Evolutionary conservation across 805 yeast genomes (phyloP), one percentile per base, ranked within the genome.

Genomic region (Candida silvatica): DNA sequence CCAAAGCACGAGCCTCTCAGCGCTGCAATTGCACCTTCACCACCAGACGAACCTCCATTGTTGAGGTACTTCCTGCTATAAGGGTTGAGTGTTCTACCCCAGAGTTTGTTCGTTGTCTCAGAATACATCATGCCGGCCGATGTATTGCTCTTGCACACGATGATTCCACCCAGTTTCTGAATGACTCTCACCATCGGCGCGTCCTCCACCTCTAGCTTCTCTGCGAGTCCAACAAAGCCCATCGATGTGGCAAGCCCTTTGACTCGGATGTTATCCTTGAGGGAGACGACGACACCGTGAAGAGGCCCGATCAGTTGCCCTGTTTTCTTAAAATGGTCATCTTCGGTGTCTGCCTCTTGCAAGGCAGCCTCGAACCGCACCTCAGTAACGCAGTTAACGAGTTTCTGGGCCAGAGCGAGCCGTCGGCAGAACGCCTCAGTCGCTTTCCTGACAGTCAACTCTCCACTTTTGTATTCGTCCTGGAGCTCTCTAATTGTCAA

Each of bases 31-130:
- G 78, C 74, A 35, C 79, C 77, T 48, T 74, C 81, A 33, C 81
- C 81, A 17, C 77, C 74, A 3, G 79, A 70, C 2, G 78, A 70
- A 6, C 82, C 82, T 37, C 81, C 81, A 4, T 74, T 66, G 14
- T 75, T 64, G 41, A 71, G 61, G 25, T 59, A 56, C 34, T 67
- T 56, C 41, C 55, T 49, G 40, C 74, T 72, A 52, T 57, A 58
- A 1, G 79, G 69, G 45, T 74, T 74, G 44, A 62, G 54, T 3
- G 77, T 61, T 36, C 67, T 56, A 4, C 78, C 78, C 54, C 62
- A 66, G 22, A 71, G 47, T 46, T 67, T 69, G 46, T 72, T 72
- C 44, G 64, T 58, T 25, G 72, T 64, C 40, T 68, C 74, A 42
- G 70, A 64, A 27, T 70, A 68, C 64, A 72, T 64, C 62, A 69